phyloP scores from a whole-genome alignment of 306 rosid species.

The Cicer judaicum region DNA sequence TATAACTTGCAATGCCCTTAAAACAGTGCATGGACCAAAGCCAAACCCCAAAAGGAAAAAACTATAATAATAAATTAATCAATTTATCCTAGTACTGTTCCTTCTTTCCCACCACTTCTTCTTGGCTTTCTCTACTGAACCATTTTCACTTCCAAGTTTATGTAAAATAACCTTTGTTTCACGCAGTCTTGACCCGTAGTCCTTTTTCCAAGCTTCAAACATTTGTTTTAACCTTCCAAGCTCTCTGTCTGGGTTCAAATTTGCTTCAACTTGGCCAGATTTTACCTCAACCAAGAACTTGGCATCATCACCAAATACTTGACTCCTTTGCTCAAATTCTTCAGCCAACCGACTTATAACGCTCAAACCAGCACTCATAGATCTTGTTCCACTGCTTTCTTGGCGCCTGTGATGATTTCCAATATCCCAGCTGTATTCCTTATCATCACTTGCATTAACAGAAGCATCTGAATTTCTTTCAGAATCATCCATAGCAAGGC shows the following conservation, averaged over 20 bases:
- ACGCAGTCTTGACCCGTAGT: slow-evolving; percentile 78
- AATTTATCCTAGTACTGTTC: slow-evolving; percentile 87
- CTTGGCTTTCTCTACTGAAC: slow-evolving; percentile 69
- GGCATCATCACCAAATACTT: slow-evolving; percentile 97
- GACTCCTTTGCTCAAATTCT: slow-evolving; percentile 98
- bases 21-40: slow-evolving; percentile 45
- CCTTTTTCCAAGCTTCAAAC: slow-evolving; percentile 99
- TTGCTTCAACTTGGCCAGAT: slow-evolving; percentile 96
- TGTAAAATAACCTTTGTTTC: slow-evolving; percentile 86
- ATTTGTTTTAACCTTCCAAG: slow-evolving; percentile 94
- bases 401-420: slow-evolving; percentile 67
- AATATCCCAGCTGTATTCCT: slow-evolving; percentile 78
- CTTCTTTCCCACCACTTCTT: slow-evolving; percentile 98
- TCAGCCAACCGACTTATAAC: slow-evolving; percentile 94
- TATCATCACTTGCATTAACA: slow-evolving; percentile 84
- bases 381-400: slow-evolving; percentile 86
- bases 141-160: slow-evolving; percentile 87
- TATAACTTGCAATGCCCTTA: slow-evolving; percentile 42
- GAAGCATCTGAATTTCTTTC: slow-evolving; percentile 92
- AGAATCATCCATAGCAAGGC: slow-evolving; percentile 90
- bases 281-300: slow-evolving; percentile 99
- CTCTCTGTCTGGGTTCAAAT: slow-evolving; percentile 85
- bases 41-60: slow-evolving; percentile 17
- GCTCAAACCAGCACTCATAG: slow-evolving; percentile 96
- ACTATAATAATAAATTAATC: slow-evolving; percentile 21